phyloP scores from a whole-genome alignment of 805 yeast species.

The Teunomyces kruisii region DNA sequence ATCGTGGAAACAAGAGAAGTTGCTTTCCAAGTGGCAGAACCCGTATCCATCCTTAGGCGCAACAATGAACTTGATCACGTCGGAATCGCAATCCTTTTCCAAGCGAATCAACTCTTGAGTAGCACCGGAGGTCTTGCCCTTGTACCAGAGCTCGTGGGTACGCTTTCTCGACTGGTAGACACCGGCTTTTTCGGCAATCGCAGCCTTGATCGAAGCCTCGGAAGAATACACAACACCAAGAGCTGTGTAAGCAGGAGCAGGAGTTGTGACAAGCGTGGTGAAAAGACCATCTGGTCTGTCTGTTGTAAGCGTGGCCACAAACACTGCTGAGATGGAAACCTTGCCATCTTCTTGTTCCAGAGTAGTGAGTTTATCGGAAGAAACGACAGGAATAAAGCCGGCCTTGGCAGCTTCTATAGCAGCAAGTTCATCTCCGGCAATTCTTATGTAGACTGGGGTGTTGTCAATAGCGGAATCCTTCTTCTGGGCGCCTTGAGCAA shows the following conservation, averaged over 20 bases:
- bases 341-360: conserved; percentile 20
- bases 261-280: conserved; percentile 79
- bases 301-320: conserved; percentile 58
- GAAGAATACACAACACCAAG: conserved; percentile 93
- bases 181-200: conserved; percentile 79
- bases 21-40: conserved; percentile 84
- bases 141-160: conserved; percentile 85
- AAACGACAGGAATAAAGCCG: conserved; percentile 38
- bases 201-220: conserved; percentile 72
- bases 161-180: conserved; percentile 89
- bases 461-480: conserved; percentile 24
- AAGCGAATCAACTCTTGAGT: conserved; percentile 72
- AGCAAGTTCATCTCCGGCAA: conserved; percentile 17
- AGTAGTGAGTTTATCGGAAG: conserved; percentile 27
- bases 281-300: conserved; percentile 86
- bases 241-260: conserved; percentile 50
- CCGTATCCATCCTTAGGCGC: conserved; percentile 78
- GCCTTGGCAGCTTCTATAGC: conserved; percentile 27
- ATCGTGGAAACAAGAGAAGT: conserved; percentile 68
- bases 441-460: conserved; percentile 25
- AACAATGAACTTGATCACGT: conserved; percentile 83
- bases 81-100: conserved; percentile 88
- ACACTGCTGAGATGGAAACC: conserved; percentile 42
- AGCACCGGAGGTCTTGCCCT: conserved; percentile 96
- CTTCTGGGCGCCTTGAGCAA: conserved; percentile 15